Evolutionary conservation across 2,329 filamentous ascomycete species (phyloP), one percentile per base, ranked within the genome.

Genomic region (Chaetomium sp.): DNA sequence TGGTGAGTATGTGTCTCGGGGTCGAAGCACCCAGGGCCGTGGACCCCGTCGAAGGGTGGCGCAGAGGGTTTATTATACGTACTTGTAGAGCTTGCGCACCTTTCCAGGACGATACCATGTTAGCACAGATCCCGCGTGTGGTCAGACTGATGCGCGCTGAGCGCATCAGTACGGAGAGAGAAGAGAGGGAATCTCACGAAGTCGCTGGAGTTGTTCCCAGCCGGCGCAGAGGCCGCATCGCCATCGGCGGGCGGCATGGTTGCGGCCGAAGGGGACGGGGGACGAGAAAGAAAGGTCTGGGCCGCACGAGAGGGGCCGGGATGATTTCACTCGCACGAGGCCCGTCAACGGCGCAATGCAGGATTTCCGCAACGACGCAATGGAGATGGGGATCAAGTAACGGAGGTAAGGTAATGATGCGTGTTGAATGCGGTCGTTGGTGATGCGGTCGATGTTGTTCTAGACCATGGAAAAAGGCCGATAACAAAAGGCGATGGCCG

Each of bases 71-170:
- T 55, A 61, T 73, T 27, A 27, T 27, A 2, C 80, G 74, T 85
- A 97, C 92, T 96, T 95, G 81, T 96, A 97, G 63, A 97, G 79
- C 76, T 97, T 97, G 78, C 92, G 91, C 75, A 97, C 91, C 91
- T 65, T 27, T 27, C 19, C 42, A 40, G 32, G 35, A 11, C 55
- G 36, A 11, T 54, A 37, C 49, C 35, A 53, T 55, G 55, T 62
- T 59, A 61, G 56, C 50, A 47, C 36, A 37, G 43, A 45, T 52
- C 53, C 12, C 3, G 8, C 27, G 38, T 5, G 6, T 8, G 11
- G 47, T 27, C 37, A 12, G 11, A 11, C 14, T 11, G 45, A 27
- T 19, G 41, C 32, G 42, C 12, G 33, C 12, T 14, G 44, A 14
- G 12, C 35, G 35, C 19, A 14, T 45, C 19, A 3, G 19, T 27